Conservation (phyloP, 1,284 basidiomycete species). For the Taiwanofungus camphoratus region DNA sequence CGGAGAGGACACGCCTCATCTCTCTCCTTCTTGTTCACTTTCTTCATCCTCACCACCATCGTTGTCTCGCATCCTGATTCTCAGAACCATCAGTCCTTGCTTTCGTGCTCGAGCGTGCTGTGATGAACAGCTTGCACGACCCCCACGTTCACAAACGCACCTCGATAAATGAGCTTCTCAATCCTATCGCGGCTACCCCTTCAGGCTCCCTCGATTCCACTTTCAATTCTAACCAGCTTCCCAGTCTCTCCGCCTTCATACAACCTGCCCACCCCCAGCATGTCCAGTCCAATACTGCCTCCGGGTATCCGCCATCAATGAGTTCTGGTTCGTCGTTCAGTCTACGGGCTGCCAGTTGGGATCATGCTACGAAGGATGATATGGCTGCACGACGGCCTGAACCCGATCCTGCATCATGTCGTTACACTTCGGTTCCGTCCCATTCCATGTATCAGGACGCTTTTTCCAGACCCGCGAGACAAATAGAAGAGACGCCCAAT, state of each 20-base stretch:
- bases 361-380: conserved; percentile 23
- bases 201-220: conserved; percentile 26
- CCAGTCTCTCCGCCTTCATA: conserved; percentile 30
- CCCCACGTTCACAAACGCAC: conserved; percentile 40
- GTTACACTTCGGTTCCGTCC: conserved; percentile 16
- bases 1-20: conserved; percentile 7
- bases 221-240: conserved; percentile 35
- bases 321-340: conserved; percentile 30
- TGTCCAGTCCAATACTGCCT: conserved; percentile 14
- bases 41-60: conserved; percentile 10
- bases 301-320: conserved; percentile 24
- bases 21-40: conserved; percentile 2
- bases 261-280: conserved; percentile 24
- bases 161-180: conserved; percentile 48
- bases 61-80: conserved; percentile 6
- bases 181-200: conserved; percentile 30
- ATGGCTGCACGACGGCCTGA: conserved; percentile 13
- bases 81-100: too few species aligned
- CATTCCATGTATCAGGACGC: conserved; percentile 22
- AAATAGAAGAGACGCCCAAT: conserved; percentile 21
- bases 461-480: conserved; percentile 19
- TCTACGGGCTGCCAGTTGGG: conserved; percentile 41
- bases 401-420: conserved; percentile 19
- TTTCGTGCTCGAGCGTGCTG: too few species aligned
- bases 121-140: conserved; percentile 44